Evolutionary conservation across 2,329 filamentous ascomycete species (phyloP).

Genomic region (Phoma sp.): DNA sequence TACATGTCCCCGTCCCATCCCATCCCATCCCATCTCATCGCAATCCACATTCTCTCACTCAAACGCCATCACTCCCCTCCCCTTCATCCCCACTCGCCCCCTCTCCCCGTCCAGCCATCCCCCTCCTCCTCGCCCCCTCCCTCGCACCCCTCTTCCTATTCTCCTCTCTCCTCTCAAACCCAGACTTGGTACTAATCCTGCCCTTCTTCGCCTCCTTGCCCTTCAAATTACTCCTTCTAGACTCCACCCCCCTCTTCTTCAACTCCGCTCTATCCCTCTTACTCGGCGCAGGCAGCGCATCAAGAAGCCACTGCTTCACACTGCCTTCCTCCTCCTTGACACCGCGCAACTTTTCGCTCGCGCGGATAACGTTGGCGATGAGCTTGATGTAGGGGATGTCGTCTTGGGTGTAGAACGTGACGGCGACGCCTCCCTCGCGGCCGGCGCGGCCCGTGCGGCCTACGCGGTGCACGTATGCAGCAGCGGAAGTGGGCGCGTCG

Average conservation of each 20-base stretch:
- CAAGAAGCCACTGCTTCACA: slow-evolving; percentile 74
- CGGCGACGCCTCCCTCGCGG: slow-evolving; percentile 82
- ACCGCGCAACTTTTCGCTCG: slow-evolving; percentile 73
- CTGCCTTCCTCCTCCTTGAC: slow-evolving; percentile 52
- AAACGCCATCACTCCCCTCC: slow-evolving; percentile 17
- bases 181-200: slow-evolving; percentile 83
- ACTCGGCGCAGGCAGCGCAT: slow-evolving; percentile 80
- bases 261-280: slow-evolving; percentile 86
- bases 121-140: slow-evolving; percentile 41
- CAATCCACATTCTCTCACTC: too few species aligned
- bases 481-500: slow-evolving; percentile 90
- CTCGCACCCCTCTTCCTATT: slow-evolving; percentile 66
- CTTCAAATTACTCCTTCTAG: slow-evolving; percentile 57
- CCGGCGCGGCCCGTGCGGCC: slow-evolving; percentile 90
- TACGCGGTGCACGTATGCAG: slow-evolving; percentile 90
- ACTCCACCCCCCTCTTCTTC: slow-evolving; percentile 81
- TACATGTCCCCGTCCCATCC: too few species aligned
- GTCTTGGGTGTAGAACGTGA: slow-evolving; percentile 95
- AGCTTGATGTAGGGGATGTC: slow-evolving; percentile 89
- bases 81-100: slow-evolving; percentile 18
- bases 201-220: slow-evolving; percentile 40
- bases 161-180: slow-evolving; percentile 72
- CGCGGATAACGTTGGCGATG: slow-evolving; percentile 89
- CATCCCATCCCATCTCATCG: too few species aligned
- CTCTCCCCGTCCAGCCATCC: slow-evolving; percentile 24